These are phyloP conservation scores for Trichaptum fuscoviolaceum DNA, from an alignment of 768 basidiomycete species.

Conservation along the genomic window DNA sequence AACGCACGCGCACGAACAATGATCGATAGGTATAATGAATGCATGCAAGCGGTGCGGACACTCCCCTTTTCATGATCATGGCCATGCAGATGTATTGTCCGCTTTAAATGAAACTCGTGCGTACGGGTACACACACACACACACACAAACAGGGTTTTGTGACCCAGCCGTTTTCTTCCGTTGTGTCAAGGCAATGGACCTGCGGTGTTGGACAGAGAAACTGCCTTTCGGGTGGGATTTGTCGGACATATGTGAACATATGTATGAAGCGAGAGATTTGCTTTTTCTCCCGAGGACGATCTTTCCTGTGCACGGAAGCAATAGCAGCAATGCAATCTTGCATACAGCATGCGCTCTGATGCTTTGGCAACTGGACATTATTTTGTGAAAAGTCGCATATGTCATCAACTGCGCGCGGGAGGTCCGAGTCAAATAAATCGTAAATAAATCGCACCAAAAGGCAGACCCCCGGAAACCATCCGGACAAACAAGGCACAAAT, in stretches of 20 bases:
- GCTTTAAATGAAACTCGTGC: background rate
- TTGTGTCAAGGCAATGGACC: too few relatives aligned
- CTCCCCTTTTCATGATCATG: too few relatives aligned
- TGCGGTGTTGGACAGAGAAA: too few relatives aligned
- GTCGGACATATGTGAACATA: too few relatives aligned
- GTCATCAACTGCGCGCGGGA: too few relatives aligned
- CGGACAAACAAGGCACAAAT: too few relatives aligned
- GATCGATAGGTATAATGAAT: background rate
- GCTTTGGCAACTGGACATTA: too few relatives aligned
- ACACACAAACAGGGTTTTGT: background rate
- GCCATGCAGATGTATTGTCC: too few relatives aligned
- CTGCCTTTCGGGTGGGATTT: too few relatives aligned
- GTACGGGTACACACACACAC: background rate
- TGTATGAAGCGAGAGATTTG: background rate
- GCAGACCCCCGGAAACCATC: background rate
- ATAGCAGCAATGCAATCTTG: background rate
- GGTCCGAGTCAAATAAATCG: background rate
- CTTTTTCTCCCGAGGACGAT: background rate
- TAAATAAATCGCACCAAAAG: background rate
- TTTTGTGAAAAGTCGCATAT: too few relatives aligned
- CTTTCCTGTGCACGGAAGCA: background rate
- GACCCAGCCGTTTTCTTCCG: too few relatives aligned
- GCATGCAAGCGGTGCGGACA: background rate
- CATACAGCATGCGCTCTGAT: too few relatives aligned
- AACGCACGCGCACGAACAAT: background rate